Base-by-base conservation (phyloP, 2,329 filamentous ascomycete genomes). In the Alternaria rosae region DNA sequence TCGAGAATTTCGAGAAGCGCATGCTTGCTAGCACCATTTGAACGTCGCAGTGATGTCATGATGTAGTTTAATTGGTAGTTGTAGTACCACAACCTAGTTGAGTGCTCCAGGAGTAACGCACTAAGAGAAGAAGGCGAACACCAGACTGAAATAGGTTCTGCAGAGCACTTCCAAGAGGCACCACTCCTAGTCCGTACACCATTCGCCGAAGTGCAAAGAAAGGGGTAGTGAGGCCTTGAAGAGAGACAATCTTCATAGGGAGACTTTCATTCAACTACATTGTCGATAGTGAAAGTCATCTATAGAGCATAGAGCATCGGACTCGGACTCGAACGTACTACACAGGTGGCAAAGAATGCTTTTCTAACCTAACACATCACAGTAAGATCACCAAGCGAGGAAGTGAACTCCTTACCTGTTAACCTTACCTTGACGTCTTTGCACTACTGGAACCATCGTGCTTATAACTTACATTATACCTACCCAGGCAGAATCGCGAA, bases 311-410 rank as follows among this genome's bases (percentile, higher is more conserved):
- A 6, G 23, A 25, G 23, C 23, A 25, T 25, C 23, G 5, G 23
- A 25, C 23, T 25, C 23, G 23, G 23, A 25, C 23, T 25, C 23
- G 23, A 25, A 25, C 23, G 8, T 25, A 25, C 8, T 25, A 25
- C 23, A 6, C 23, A 25, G 8, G 8, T n/a, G 23, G 6, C 6
- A 8, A 25, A 25, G 23, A 6, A 5, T 42, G 10, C 42, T 44
- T 28, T 47, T 28, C 7, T 1, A 17, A 28, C 23, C n/a, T 28
- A 42, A 21, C 21, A 44, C 56, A 65, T 65, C 62, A 65, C 55
- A 64, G 67, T 60, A 74, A 75, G 71, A 76, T 73, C 70, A 68
- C 65, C 62, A 71, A 73, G 70, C 59, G 57, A 69, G 68, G 68
- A 70, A 52, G 47, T 62, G 51, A 26, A 62, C 55, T 67, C 69